These are phyloP conservation scores for Termitomyces bulborhizus DNA, from an alignment of 768 basidiomycete species.

Conservation along the genomic window DNA sequence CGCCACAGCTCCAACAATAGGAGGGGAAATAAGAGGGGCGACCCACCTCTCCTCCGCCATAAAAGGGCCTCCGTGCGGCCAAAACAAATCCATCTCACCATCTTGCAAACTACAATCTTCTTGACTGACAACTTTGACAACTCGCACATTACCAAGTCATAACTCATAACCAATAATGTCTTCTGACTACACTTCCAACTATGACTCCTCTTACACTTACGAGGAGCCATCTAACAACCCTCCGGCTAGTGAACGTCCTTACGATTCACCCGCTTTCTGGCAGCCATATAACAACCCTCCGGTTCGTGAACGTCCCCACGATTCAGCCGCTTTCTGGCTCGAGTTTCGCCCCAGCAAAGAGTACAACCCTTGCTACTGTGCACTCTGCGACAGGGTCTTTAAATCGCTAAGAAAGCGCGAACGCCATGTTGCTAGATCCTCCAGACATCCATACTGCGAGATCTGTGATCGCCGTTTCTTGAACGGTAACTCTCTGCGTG, in stretches of 20 bases:
- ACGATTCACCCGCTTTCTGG: neutral
- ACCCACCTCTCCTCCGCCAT: constrained; percentile 5
- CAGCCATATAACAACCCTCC: neutral
- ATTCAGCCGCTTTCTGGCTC: neutral
- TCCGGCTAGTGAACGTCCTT: neutral
- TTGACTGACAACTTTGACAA: neutral
- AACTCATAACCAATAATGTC: neutral
- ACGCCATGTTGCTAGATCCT: constrained; percentile 3
- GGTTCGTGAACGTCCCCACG: neutral
- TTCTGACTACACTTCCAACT: neutral
- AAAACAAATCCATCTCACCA: neutral
- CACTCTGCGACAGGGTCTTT: neutral
- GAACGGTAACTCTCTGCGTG: constrained; percentile 5
- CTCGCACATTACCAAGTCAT: neutral
- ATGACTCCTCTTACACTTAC: neutral
- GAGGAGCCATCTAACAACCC: neutral
- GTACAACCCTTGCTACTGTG: constrained; percentile 2
- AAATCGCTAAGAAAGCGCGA: neutral
- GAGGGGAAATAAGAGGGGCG: constrained; percentile 1
- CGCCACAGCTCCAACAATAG: constrained; percentile 7
- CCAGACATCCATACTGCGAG: neutral
- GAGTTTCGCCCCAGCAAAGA: neutral
- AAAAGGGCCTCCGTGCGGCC: neutral
- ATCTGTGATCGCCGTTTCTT: constrained; percentile 1
- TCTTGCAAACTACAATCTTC: neutral